Evolutionary conservation across 2,329 filamentous ascomycete species (phyloP).

Genomic region (Fusarium sp.): DNA sequence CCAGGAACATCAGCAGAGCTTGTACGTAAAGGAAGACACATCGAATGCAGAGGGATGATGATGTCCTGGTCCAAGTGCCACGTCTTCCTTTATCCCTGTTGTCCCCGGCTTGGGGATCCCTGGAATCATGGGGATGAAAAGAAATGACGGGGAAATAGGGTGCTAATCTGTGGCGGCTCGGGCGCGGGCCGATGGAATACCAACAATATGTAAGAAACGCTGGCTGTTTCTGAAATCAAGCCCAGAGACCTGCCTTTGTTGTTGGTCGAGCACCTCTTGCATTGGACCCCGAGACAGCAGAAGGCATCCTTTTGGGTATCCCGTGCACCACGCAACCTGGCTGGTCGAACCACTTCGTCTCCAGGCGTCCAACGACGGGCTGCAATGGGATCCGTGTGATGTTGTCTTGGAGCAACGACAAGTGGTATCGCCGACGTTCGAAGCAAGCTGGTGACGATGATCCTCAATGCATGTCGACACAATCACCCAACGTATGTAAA

Average conservation of each 20-base stretch:
- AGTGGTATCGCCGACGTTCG: background rate
- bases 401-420: background rate
- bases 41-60: background rate
- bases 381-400: background rate
- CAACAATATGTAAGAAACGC: slow-evolving; percentile 11
- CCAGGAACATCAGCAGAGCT: background rate
- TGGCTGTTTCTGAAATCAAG: slow-evolving; percentile 8
- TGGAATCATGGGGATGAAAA: slow-evolving; percentile 3
- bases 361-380: slow-evolving; percentile 22
- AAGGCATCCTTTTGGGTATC: background rate
- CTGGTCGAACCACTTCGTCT: slow-evolving; percentile 15
- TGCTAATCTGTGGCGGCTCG: slow-evolving; percentile 3
- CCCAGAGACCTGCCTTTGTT: background rate
- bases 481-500: slow-evolving; percentile 16
- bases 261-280: slow-evolving; percentile 5
- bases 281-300: slow-evolving; percentile 1
- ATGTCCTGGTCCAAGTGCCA: slow-evolving; percentile 9
- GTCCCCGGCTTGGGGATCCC: background rate
- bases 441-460: background rate
- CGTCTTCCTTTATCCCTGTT: slow-evolving; percentile 20
- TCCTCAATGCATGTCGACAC: slow-evolving; percentile 7
- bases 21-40: slow-evolving; percentile 25
- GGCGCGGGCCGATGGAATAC: background rate
- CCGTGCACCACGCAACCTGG: background rate
- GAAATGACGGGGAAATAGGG: slow-evolving; percentile 20